phyloP scores from a whole-genome alignment of 495 filamentous ascomycete species.

The Chaetomium cochliodes region DNA sequence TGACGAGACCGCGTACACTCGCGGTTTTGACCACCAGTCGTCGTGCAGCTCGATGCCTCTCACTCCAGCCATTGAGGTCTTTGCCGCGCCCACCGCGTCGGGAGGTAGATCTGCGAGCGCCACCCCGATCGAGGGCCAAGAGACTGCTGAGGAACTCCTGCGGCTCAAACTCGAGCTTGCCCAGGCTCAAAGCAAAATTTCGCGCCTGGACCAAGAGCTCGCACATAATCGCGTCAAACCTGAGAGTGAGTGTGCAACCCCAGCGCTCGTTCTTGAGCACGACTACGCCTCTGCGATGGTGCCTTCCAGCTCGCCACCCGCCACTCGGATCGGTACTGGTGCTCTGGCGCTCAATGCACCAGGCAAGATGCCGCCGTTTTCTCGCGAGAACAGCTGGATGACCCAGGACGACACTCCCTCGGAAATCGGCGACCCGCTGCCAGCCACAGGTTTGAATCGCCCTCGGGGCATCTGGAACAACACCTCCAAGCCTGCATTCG shows the following conservation, averaged over 20 bases:
- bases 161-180: conserved; percentile 71
- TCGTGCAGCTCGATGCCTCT: conserved; percentile 55
- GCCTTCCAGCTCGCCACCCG: conserved; percentile 23
- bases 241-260: conserved; percentile 31
- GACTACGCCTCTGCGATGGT: conserved; percentile 30
- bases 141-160: conserved; percentile 45
- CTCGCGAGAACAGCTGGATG: conserved; percentile 62
- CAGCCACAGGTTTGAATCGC: conserved; percentile 59
- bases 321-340: conserved; percentile 26
- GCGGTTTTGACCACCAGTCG: conserved; percentile 46
- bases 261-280: conserved; percentile 27
- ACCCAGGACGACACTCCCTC: conserved; percentile 65
- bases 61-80: conserved; percentile 57
- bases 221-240: conserved; percentile 66
- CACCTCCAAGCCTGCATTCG: conserved; percentile 35
- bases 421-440: conserved; percentile 61
- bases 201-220: conserved; percentile 79
- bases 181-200: conserved; percentile 75
- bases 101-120: conserved; percentile 49
- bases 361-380: conserved; percentile 46
- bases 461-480: conserved; percentile 63
- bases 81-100: conserved; percentile 43
- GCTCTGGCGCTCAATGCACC: conserved; percentile 52
- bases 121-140: conserved; percentile 34
- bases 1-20: conserved; percentile 39